These are phyloP conservation scores for Annulohypoxylon stygium DNA, from an alignment of 495 filamentous ascomycete genomes.

Conservation along the genomic window DNA sequence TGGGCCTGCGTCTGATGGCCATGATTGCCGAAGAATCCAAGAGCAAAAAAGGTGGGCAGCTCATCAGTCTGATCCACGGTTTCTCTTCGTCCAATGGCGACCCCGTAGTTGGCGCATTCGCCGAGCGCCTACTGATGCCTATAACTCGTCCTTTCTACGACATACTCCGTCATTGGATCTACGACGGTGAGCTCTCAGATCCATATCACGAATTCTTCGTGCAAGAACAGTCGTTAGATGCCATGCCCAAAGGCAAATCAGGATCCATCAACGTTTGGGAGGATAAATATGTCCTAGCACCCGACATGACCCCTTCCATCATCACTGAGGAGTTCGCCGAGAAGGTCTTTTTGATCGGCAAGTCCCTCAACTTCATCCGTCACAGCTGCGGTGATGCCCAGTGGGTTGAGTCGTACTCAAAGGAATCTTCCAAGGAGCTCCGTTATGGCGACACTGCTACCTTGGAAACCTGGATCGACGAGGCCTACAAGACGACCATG, in stretches of 20 bases:
- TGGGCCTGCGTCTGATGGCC: slow-evolving; percentile 95
- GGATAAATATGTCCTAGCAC: slow-evolving; percentile 91
- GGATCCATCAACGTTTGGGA: slow-evolving; percentile 93
- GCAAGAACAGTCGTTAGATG: slow-evolving; percentile 72
- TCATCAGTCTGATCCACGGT: slow-evolving; percentile 93
- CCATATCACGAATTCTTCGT: slow-evolving; percentile 98
- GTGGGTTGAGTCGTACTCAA: slow-evolving; percentile 98
- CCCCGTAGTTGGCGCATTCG: slow-evolving; percentile 92
- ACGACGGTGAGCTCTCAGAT: slow-evolving; percentile 96
- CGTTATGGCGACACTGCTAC: slow-evolving; percentile 94
- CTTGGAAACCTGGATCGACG: slow-evolving; percentile 91
- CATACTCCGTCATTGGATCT: slow-evolving; percentile 97
- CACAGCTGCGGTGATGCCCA: slow-evolving; percentile 92
- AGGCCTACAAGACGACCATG: slow-evolving; percentile 98
- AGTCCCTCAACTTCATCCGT: slow-evolving; percentile 97
- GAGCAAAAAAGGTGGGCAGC: slow-evolving; percentile 87
- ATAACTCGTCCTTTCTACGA: slow-evolving; percentile 98
- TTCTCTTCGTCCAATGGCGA: slow-evolving; percentile 96
- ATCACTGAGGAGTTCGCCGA: slow-evolving; percentile 92
- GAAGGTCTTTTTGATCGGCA: slow-evolving; percentile 96
- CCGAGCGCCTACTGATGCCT: slow-evolving; percentile 89
- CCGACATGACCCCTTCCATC: slow-evolving; percentile 90
- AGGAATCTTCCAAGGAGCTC: slow-evolving; percentile 90
- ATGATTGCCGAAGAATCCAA: slow-evolving; percentile 91
- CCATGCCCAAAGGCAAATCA: slow-evolving; percentile 68